These are phyloP conservation scores for Striga asiatica DNA, from an alignment of 257 asterid genomes.

Conservation along the genomic window DNA sequence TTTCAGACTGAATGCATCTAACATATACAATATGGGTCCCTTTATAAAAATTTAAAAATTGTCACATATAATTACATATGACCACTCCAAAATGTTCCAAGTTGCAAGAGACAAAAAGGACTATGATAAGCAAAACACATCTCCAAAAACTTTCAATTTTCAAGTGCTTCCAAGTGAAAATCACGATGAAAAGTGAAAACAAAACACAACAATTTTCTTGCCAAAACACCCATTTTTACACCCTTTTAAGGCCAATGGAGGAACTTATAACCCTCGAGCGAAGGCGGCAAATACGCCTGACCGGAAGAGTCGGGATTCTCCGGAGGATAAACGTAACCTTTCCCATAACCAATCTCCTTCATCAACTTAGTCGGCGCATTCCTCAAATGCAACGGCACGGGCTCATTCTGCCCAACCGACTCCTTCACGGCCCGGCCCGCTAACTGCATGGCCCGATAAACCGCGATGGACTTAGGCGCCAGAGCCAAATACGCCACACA, in stretches of 20 bases:
- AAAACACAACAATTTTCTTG: not conserved
- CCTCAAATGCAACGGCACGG: conserved; percentile 76
- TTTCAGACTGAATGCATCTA: too few relatives aligned
- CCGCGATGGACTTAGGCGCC: conserved; percentile 70
- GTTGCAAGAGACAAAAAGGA: too few relatives aligned
- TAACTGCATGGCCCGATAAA: conserved; percentile 43
- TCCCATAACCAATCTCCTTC: conserved; percentile 77
- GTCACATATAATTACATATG: too few relatives aligned
- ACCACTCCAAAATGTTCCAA: too few relatives aligned
- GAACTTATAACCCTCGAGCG: conserved; percentile 57
- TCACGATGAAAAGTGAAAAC: not conserved
- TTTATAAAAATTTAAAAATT: too few relatives aligned
- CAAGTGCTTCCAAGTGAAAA: too few relatives aligned
- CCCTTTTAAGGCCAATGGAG: conserved; percentile 48
- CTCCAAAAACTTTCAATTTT: too few relatives aligned
- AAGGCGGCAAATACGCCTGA: conserved; percentile 58
- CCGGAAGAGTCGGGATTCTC: conserved; percentile 24
- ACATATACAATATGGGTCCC: too few relatives aligned
- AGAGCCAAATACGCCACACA: conserved; percentile 65
- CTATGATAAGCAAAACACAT: too few relatives aligned
- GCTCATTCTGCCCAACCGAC: conserved; percentile 68
- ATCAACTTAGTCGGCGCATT: conserved; percentile 88
- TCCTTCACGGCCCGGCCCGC: conserved; percentile 64
- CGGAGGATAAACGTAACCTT: conserved; percentile 67
- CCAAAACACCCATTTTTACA: not conserved